These are phyloP conservation scores for Saturnispora besseyi DNA, from an alignment of 805 yeast genomes.

Conservation along the genomic window DNA sequence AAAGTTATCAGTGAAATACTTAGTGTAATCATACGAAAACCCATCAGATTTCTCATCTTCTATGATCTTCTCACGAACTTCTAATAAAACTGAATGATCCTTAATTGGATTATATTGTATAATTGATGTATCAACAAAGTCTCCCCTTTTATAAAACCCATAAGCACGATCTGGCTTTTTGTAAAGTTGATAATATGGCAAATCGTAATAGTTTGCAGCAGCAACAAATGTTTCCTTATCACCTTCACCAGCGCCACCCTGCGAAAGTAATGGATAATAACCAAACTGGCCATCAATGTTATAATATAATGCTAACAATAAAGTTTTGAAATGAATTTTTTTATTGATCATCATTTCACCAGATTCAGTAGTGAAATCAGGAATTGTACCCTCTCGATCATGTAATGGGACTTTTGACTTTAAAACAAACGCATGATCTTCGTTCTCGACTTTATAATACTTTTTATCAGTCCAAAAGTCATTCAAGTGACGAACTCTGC, in stretches of 20 bases:
- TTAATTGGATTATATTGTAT: constrained; percentile 16
- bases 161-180: constrained; percentile 16
- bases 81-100: neutral
- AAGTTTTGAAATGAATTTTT: constrained; percentile 42
- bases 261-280: constrained; percentile 48
- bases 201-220: constrained; percentile 45
- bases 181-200: constrained; percentile 46
- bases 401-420: constrained; percentile 34
- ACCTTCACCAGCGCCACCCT: constrained; percentile 67
- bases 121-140: constrained; percentile 14
- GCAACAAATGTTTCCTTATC: constrained; percentile 74
- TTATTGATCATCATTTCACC: constrained; percentile 57
- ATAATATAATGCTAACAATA: constrained; percentile 49
- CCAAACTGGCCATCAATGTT: constrained; percentile 53
- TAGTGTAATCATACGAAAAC: constrained; percentile 14
- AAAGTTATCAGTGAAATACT: constrained; percentile 13
- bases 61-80: constrained; percentile 18
- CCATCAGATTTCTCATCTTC: neutral
- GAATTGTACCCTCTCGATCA: constrained; percentile 51
- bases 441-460: constrained; percentile 12
- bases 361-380: constrained; percentile 55
- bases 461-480: constrained; percentile 19
- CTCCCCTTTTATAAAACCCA: constrained; percentile 13
- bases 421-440: constrained; percentile 20
- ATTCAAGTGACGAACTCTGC: constrained; percentile 28